Evolutionary conservation across 1,284 basidiomycete species (phyloP).

Genomic region (Xerocomus nothofagi): DNA sequence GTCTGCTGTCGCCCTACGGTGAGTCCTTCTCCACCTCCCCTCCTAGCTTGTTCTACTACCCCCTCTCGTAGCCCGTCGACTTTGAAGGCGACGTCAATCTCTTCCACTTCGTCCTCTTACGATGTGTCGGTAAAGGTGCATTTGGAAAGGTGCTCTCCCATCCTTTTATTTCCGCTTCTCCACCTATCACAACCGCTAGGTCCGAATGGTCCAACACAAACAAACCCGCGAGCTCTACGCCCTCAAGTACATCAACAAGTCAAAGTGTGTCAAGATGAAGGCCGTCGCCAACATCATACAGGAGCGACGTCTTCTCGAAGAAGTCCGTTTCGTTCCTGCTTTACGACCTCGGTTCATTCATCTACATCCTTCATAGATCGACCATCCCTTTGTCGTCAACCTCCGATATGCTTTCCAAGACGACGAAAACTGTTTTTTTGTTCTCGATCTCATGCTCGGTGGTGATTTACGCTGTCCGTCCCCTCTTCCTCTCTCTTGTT

Average conservation of each 20-base stretch:
- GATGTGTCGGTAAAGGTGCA: conserved; percentile 96
- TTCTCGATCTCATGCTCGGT: conserved; percentile 96
- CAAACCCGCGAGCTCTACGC: conserved; percentile 94
- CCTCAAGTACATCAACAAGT: conserved; percentile 99
- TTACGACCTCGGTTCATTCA: neutral
- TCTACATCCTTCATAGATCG: conserved; percentile 58
- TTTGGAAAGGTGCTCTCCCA: conserved; percentile 83
- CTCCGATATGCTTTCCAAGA: conserved; percentile 98
- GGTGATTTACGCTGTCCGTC: conserved; percentile 91
- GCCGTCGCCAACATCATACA: conserved; percentile 97
- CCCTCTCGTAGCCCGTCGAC: conserved; percentile 78
- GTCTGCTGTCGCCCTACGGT: conserved; percentile 83
- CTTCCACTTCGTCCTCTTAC: conserved; percentile 93
- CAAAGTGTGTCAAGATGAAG: conserved; percentile 97
- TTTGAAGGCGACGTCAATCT: conserved; percentile 97
- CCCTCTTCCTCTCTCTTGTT: conserved; percentile 17
- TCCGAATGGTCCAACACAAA: conserved; percentile 98
- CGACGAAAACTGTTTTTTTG: conserved; percentile 99
- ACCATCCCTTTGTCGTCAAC: conserved; percentile 97
- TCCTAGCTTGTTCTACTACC: neutral
- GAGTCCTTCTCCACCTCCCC: conserved; percentile 18
- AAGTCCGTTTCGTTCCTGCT: conserved; percentile 50
- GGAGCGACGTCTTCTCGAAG: conserved; percentile 88
- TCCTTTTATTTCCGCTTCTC: conserved; percentile 5
- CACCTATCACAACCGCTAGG: conserved; percentile 46